Evolutionary conservation across 2,329 filamentous ascomycete species (phyloP), one percentile per base, ranked within the genome.

Genomic region (Beauveria sp.): DNA sequence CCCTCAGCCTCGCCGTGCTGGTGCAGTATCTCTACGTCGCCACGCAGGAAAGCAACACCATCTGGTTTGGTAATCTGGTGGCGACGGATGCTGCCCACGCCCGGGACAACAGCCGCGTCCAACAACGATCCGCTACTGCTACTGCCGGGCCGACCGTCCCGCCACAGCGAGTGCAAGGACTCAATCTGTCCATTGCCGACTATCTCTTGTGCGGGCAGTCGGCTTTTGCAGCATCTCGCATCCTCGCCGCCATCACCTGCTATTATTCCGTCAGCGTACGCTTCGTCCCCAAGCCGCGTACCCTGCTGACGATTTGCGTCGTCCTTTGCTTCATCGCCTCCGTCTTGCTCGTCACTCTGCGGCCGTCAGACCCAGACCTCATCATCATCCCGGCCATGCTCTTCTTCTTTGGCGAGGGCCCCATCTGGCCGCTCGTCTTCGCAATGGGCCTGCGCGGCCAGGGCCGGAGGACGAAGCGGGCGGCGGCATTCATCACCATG

Each of bases 1-100:
- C 76, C 40, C 79, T 96, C 9, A 83, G 85, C 63, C 80, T 93
- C 62, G 91, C 89, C 0, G 85, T 92, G 0, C 72, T 88, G 42
- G 86, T 89, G 0, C 91, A 96, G 68, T 96, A 90, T 77, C 83
- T 84, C 38, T 96, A 96, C 69, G 86, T 90, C 1, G 89, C 88
- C 8, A 84, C 86, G 0, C 91, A 96, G 68, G 86, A 87, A 67
- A 80, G 78, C 69, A 80, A 84, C 73, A 83, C 80, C 65, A 81
- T 86, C 66, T 88, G 80, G 71, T 86, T 88, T 68, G 73, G 79
- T 18, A 70, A 72, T n/a, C 72, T 86, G 12, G 67, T 86, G 56
- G 70, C 75, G 7, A 75, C 77, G 0, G 71, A 77, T 53, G 66
- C 64, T 14, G 67, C 66, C 12, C 34, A 10, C 34, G 34, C 12